A percentile compares a stretch with the other conserved stretches of the same genome.
phyloP scores from a whole-genome alignment of 2,329 filamentous ascomycete species.

The Cucurbitaria berberidis region DNA sequence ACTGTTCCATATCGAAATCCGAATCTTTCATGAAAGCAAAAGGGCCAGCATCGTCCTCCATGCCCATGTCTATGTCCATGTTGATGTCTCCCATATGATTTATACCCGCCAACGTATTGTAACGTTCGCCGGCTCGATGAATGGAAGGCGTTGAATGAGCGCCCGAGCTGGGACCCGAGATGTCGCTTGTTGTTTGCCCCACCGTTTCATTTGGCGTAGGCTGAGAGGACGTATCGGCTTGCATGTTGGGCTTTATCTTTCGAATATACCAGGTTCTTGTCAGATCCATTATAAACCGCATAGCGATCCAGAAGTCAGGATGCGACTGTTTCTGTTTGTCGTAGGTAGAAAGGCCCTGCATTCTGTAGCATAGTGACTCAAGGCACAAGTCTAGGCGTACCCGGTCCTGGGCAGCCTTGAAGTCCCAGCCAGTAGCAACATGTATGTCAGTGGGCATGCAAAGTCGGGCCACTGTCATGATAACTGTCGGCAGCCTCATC shows the following conservation, averaged over 20 bases:
- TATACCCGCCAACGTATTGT: neutral
- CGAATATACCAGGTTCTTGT: slow-evolving; percentile 39
- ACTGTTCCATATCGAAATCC: slow-evolving; percentile 44
- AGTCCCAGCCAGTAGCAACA: slow-evolving; percentile 36
- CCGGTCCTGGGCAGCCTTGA: slow-evolving; percentile 39
- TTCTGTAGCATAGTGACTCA: slow-evolving; percentile 42
- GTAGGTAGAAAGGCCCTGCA: slow-evolving; percentile 37
- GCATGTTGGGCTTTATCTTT: slow-evolving; percentile 23
- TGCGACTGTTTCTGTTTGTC: slow-evolving; percentile 31
- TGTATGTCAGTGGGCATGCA: slow-evolving; percentile 38
- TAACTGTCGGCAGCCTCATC: slow-evolving; percentile 40
- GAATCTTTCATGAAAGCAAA: slow-evolving; percentile 30
- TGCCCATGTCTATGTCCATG: slow-evolving; percentile 4
- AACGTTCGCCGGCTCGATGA: neutral
- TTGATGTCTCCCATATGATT: slow-evolving; percentile 5
- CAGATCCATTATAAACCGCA: slow-evolving; percentile 39
- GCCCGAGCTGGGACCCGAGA: slow-evolving; percentile 11
- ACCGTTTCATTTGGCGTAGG: slow-evolving; percentile 1
- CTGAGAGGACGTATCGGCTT: neutral
- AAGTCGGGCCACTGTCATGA: slow-evolving; percentile 37
- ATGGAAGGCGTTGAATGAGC: slow-evolving; percentile 6
- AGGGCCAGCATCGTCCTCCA: slow-evolving; percentile 16
- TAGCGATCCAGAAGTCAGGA: slow-evolving; percentile 40
- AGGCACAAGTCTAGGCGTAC: slow-evolving; percentile 41
- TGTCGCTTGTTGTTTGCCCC: slow-evolving; percentile 13